These are phyloP conservation scores for Xylaria longipes DNA, from an alignment of 495 filamentous ascomycete genomes.

Conservation along the genomic window DNA sequence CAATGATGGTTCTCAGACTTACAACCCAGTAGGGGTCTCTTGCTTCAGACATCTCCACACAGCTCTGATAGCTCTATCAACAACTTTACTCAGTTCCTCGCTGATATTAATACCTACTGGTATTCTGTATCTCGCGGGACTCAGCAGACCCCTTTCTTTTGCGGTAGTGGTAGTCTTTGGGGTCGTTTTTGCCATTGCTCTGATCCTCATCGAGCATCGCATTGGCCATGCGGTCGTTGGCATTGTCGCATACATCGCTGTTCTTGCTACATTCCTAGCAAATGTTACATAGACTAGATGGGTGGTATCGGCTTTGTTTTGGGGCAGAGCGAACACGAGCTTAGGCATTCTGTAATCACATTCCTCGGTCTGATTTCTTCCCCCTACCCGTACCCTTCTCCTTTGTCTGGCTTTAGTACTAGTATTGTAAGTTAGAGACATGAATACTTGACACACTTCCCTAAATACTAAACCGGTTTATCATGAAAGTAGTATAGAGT, in stretches of 20 bases:
- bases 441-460: background rate
- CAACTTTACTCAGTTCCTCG: background rate
- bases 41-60: background rate
- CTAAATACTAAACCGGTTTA: background rate
- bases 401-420: background rate
- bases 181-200: background rate
- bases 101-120: background rate
- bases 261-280: slow-evolving; percentile 9
- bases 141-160: background rate
- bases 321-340: background rate
- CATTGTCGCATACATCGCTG: background rate
- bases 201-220: slow-evolving; percentile 1
- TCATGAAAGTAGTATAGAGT: no score
- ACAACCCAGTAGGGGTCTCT: background rate
- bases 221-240: slow-evolving; percentile 1
- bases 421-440: background rate
- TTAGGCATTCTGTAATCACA: background rate
- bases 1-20: background rate
- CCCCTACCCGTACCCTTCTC: background rate
- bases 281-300: background rate
- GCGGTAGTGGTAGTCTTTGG: background rate
- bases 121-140: background rate
- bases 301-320: background rate
- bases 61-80: background rate
- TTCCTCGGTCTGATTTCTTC: background rate